A percentile compares a stretch with the other conserved stretches of the same genome.
Conservation (phyloP, 2,329 filamentous ascomycete genomes). For the Diaporthe nobilis region DNA sequence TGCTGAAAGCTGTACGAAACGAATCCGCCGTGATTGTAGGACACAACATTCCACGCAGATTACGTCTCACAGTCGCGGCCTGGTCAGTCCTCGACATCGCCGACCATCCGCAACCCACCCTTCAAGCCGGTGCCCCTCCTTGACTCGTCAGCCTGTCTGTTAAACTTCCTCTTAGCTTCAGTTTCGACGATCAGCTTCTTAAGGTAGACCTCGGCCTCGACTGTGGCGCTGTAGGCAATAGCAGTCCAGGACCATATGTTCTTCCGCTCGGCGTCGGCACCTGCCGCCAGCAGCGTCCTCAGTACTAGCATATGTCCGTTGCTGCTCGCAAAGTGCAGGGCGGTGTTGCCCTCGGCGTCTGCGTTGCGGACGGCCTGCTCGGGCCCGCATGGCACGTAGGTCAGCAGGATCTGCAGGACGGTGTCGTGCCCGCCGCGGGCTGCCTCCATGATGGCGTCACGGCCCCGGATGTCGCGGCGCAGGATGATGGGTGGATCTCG, state of each 20-base stretch:
- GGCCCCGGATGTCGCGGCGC: conserved; percentile 75
- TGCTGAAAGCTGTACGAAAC: too few species aligned
- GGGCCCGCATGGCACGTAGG: conserved; percentile 70
- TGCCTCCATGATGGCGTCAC: conserved; percentile 80
- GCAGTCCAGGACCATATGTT: conserved; percentile 88
- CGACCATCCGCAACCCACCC: conserved; percentile 57
- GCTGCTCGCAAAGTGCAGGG: conserved; percentile 87
- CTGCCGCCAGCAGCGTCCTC: conserved; percentile 82
- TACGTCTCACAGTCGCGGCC: neutral
- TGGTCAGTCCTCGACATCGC: conserved; percentile 49
- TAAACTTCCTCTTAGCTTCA: conserved; percentile 67
- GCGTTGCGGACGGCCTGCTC: conserved; percentile 67
- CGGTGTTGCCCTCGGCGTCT: conserved; percentile 86
- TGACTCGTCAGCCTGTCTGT: conserved; percentile 53
- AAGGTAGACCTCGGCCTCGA: conserved; percentile 88
- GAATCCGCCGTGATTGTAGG: neutral
- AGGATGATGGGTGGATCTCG: conserved; percentile 74
- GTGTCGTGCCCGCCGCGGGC: conserved; percentile 73
- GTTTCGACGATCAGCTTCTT: conserved; percentile 81
- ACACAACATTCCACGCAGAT: neutral
- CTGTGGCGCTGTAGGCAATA: conserved; percentile 84
- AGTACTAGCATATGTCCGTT: conserved; percentile 85
- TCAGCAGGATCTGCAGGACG: conserved; percentile 74
- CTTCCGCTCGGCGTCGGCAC: conserved; percentile 78
- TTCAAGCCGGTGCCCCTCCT: conserved; percentile 62